A percentile compares a stretch with the other conserved stretches of the same genome.
These are phyloP conservation scores for Gloeophyllum trabeum DNA, from an alignment of 768 basidiomycete species.

Conservation along the genomic window DNA sequence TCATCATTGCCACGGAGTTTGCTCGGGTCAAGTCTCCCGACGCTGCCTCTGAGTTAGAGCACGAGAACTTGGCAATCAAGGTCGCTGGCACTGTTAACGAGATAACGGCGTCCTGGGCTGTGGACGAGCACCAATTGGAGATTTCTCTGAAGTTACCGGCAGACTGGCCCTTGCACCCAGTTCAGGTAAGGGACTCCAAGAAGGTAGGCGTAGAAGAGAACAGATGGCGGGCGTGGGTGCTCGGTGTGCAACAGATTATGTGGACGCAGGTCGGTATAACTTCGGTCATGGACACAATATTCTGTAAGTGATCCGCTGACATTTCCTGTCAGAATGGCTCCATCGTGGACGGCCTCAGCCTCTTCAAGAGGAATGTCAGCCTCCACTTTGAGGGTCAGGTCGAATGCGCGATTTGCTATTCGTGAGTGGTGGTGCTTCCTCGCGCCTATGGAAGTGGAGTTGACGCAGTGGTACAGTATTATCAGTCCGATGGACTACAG, in stretches of 20 bases:
- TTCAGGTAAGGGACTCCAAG: constrained; percentile 81
- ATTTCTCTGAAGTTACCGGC: constrained; percentile 74
- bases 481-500: constrained; percentile 84
- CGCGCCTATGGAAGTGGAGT: background rate
- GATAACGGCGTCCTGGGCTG: constrained; percentile 71
- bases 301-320: constrained; percentile 1
- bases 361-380: constrained; percentile 92
- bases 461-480: constrained; percentile 38
- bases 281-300: background rate
- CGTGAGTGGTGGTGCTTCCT: constrained; percentile 33
- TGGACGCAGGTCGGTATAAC: constrained; percentile 65
- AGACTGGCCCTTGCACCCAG: constrained; percentile 84
- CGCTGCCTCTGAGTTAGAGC: constrained; percentile 41
- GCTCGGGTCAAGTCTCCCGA: constrained; percentile 52
- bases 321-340: constrained; percentile 62
- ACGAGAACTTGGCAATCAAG: constrained; percentile 75
- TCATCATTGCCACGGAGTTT: constrained; percentile 79
- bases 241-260: constrained; percentile 85
- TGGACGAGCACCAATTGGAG: constrained; percentile 93
- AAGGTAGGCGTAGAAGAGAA: constrained; percentile 83
- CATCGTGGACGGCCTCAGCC: constrained; percentile 73
- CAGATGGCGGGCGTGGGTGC: constrained; percentile 88
- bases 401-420: constrained; percentile 95
- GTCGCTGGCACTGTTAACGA: constrained; percentile 66
- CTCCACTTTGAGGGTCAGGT: constrained; percentile 93